Percentiles rank a stretch among this genome's conserved stretches.
Evolutionary conservation across 1,284 basidiomycete species (phyloP).

Genomic region (Ustilago tritici): DNA sequence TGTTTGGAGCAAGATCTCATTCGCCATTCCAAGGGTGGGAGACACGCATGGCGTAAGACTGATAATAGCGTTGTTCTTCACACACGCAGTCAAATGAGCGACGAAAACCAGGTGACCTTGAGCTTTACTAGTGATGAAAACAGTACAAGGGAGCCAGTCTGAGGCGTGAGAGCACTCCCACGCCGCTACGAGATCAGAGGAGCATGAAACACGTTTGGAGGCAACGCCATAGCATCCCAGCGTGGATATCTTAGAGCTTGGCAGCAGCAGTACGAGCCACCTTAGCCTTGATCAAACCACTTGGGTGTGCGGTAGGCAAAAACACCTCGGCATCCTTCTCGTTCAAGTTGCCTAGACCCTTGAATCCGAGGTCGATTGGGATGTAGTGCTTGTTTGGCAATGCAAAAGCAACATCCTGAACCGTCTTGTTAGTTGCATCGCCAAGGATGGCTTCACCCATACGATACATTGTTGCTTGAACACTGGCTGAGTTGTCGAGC

Average conservation of each 20-base stretch:
- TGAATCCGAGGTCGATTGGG: constrained; percentile 62
- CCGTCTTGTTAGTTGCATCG: constrained; percentile 73
- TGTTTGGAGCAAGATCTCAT: too few relatives aligned
- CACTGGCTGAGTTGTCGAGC: constrained; percentile 86
- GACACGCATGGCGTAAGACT: not conserved
- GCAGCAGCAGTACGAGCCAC: constrained; percentile 44
- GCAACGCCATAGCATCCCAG: not conserved
- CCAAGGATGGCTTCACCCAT: constrained; percentile 79
- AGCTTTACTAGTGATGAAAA: not conserved
- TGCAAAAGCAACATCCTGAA: constrained; percentile 78
- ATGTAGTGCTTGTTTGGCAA: constrained; percentile 81
- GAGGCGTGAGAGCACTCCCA: not conserved
- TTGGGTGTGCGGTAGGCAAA: constrained; percentile 61
- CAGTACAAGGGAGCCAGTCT: not conserved
- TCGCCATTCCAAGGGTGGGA: too few relatives aligned
- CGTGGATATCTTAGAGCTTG: constrained; percentile 32
- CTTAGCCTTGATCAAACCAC: constrained; percentile 64
- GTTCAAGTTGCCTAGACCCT: constrained; percentile 56
- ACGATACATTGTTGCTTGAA: constrained; percentile 92
- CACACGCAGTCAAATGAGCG: not conserved
- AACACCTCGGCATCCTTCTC: constrained; percentile 65
- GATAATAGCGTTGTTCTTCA: not conserved
- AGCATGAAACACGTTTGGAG: not conserved
- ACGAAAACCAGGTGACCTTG: not conserved
- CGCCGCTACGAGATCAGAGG: not conserved